Evolutionary conservation across 1,284 basidiomycete genomes (phyloP), one percentile per base, ranked within the genome.

Genomic region (Sanguinoderma infundibulare): DNA sequence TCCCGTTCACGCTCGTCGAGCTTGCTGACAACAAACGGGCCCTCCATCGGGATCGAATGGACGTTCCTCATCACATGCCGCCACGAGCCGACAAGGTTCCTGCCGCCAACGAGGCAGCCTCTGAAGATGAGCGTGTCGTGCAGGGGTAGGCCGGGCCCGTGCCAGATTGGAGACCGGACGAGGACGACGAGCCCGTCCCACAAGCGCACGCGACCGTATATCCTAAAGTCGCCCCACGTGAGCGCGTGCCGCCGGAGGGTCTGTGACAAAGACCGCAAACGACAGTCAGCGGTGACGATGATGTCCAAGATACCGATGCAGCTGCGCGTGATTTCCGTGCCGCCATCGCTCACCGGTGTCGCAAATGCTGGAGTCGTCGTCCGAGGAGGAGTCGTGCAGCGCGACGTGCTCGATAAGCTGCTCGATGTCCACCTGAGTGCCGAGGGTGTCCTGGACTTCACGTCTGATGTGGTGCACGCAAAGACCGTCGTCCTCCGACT

Each of bases 31-130:
- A 70, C 66, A 66, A 90, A 88, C 28, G 86, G 79, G 44, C 85
- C 82, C 71, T 90, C 89, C 72, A 83, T 62, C 12, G 77, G 74
- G 50, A 77, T 67, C 12, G 70, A 67, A 35, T 65, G 65, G 10
- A 83, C 40, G 76, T 80, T 22, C 80, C 79, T 42, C 10, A 69
- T 72, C 62, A 68, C 68, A 20, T 73, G 73, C 30, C 90, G 78
- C 90, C 90, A 91, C 57, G 85, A 85, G 7, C 90, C 90, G 9
- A 90, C 87, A 65, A 91, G 82, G 57, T 82, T 88, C 63, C 80
- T 75, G 3, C 81, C 83, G 0, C 84, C 88, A 15, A 87, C 79
- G 53, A 92, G 64, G 69, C 90, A 91, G 2, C 90, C 90, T 40
- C 86, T 87, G 67, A 91, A 86, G 52, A 91, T 79, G 71, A 82